These are phyloP conservation scores for Cyberlindnera nakhonratchasimensis DNA, from an alignment of 805 yeast species.

Conservation along the genomic window DNA sequence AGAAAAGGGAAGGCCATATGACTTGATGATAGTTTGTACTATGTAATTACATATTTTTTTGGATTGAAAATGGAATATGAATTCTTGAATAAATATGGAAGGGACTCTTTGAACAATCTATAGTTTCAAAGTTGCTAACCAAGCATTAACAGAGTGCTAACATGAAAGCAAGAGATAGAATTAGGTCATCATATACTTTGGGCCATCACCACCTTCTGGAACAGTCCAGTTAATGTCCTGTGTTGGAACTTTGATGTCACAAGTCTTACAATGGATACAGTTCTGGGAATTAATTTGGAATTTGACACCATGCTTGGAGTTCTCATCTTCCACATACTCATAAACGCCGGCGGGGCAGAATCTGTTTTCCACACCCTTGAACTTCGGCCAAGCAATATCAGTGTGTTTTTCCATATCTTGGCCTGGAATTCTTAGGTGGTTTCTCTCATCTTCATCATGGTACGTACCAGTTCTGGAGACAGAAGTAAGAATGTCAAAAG, in stretches of 20 bases:
- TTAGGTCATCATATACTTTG: constrained; percentile 84
- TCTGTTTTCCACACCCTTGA: constrained; percentile 81
- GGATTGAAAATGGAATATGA: not conserved
- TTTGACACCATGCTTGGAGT: constrained; percentile 56
- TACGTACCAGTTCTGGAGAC: constrained; percentile 95
- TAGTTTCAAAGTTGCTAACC: not conserved
- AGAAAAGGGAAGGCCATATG: not conserved
- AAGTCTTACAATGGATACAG: constrained; percentile 97
- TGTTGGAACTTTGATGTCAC: constrained; percentile 94
- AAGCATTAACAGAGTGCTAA: not conserved
- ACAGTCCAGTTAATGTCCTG: constrained; percentile 95
- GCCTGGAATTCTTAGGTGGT: constrained; percentile 71
- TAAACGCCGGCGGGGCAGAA: constrained; percentile 99
- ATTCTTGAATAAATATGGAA: not conserved
- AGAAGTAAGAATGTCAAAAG: constrained; percentile 91
- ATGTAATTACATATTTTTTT: not conserved
- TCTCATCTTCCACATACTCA: constrained; percentile 74
- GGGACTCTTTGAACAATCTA: not conserved
- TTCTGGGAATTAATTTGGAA: constrained; percentile 95
- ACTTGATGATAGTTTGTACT: constrained; percentile 3
- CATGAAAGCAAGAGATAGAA: not conserved
- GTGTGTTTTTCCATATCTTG: constrained; percentile 70
- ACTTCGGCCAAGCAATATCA: constrained; percentile 63
- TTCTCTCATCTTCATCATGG: constrained; percentile 91
- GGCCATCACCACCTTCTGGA: constrained; percentile 99